Evolutionary conservation across 2,329 filamentous ascomycete genomes (phyloP).

Genomic region (Sarocladiaceae sp.): DNA sequence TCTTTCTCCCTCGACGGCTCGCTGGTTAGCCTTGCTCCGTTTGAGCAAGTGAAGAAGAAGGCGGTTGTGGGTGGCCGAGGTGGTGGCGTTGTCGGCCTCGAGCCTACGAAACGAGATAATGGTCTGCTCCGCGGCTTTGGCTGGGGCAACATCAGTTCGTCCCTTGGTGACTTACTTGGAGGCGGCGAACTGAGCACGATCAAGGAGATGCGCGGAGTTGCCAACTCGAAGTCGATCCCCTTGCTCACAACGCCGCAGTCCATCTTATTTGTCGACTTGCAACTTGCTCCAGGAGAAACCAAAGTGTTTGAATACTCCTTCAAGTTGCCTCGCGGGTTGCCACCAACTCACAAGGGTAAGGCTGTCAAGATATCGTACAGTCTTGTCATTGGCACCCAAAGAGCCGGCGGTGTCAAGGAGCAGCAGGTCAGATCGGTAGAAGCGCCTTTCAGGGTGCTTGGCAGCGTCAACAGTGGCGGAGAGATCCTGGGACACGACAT

Average conservation of each 20-base stretch:
- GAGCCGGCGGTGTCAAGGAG: constrained; percentile 71
- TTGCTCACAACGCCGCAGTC: constrained; percentile 94
- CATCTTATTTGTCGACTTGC: constrained; percentile 90
- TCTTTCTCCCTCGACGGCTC: constrained; percentile 91
- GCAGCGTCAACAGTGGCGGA: constrained; percentile 84
- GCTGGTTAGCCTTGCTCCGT: constrained; percentile 80
- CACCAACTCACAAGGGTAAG: constrained; percentile 84
- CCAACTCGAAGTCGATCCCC: constrained; percentile 81
- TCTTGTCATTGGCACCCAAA: constrained; percentile 85
- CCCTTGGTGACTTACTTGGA: constrained; percentile 82
- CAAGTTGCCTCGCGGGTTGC: constrained; percentile 79
- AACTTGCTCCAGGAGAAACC: constrained; percentile 83
- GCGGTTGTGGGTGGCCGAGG: constrained; percentile 84
- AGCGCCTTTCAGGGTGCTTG: constrained; percentile 86
- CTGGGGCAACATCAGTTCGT: constrained; percentile 85
- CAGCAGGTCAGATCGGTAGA: constrained; percentile 88
- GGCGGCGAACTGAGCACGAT: constrained; percentile 86
- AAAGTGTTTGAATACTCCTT: constrained; percentile 84
- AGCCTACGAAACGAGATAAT: constrained; percentile 67
- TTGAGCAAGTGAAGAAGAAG: constrained; percentile 94
- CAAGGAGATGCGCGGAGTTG: constrained; percentile 88
- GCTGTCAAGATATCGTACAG: constrained; percentile 93
- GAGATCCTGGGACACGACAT: constrained; percentile 90
- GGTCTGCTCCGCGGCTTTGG: constrained; percentile 80
- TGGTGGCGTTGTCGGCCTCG: constrained; percentile 79